Base-by-base conservation (phyloP, 83 land plant species). In the Picea abies region DNA sequence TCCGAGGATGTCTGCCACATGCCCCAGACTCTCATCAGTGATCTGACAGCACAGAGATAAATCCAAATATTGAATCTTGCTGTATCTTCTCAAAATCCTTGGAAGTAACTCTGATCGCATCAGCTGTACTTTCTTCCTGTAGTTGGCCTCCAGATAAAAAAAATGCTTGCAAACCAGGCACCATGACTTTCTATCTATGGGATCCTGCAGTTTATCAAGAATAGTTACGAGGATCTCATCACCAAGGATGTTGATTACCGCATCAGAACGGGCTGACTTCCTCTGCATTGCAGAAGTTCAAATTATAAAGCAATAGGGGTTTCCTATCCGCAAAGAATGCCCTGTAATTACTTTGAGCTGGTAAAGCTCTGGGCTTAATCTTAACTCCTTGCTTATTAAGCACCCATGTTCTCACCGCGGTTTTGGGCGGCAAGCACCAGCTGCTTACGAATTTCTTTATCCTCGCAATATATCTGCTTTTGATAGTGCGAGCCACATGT, bases 161-260 rank as follows among this genome's bases (percentile, higher is more conserved):
- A 97, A 91, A 20, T 87, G 80, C 47, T 89, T 88, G 90, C 90
- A 95, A 70, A 83, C 91, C 37, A 90, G 76, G 64, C 95, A 85
- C 88, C 94, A 90, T 3, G 98, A 87, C 52, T 93, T 92, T 71
- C 84, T 83, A 84, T 92, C 98, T 15, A 63, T 11, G 2, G 92
- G 83, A 72, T 84, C 84, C 35, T 84, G 65, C 60, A 95, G 89
- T 29, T 37, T 81, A 79, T 95, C 98, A 60, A 97, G 86, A 78
- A 97, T 90, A 37, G 70, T 3, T 85, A 87, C 84, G 52, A 97
- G 83, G 64, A 90, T 79, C 68, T 92, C 90, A 60, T 92, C 93
- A 29, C 84, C 75, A 10, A 96, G 80, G 47, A 82, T 79, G 67
- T 87, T 85, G 63, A 92, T 56, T 64, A 19, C 25, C 67, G 11